These are phyloP conservation scores for Ichthyophthirius multifiliis DNA, from an alignment of 169 alveolate species.

Conservation along the genomic window DNA sequence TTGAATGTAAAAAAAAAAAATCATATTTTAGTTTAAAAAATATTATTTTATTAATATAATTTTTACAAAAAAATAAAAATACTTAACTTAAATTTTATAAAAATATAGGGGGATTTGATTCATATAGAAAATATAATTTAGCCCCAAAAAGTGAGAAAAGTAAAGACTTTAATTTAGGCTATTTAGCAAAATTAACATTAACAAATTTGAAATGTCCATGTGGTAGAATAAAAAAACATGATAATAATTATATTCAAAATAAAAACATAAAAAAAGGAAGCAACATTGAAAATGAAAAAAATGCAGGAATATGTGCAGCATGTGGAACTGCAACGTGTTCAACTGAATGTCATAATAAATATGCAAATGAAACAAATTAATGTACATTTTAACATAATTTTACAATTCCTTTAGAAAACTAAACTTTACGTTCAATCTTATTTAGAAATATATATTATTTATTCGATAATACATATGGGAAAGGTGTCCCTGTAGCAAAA, in stretches of 20 bases:
- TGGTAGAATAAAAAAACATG: slow-evolving; percentile 37
- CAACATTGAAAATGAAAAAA: background rate
- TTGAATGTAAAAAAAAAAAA: slow-evolving; percentile 29
- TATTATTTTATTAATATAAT: no score
- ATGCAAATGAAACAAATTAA: slow-evolving; percentile 45
- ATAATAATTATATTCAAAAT: slow-evolving; percentile 11
- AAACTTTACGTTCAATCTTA: background rate
- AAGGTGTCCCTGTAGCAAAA: slow-evolving; percentile 28
- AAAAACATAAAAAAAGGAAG: background rate
- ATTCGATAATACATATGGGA: slow-evolving; percentile 1
- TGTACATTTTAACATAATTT: slow-evolving; percentile 31
- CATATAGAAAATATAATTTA: slow-evolving; percentile 42
- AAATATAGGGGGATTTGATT: slow-evolving; percentile 39
- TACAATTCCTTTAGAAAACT: background rate
- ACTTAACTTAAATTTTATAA: background rate
- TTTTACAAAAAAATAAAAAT: no score
- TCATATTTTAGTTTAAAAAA: no score
- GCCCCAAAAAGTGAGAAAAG: slow-evolving; percentile 42
- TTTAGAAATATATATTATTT: background rate
- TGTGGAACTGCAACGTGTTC: slow-evolving; percentile 73
- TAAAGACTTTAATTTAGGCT: slow-evolving; percentile 56
- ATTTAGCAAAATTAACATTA: slow-evolving; percentile 38
- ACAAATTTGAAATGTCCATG: slow-evolving; percentile 60
- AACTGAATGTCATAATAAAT: slow-evolving; percentile 61
- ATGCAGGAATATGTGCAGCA: slow-evolving; percentile 57